Base-by-base conservation (phyloP, 345 rosid species). In the Orychophragmus violaceus region DNA sequence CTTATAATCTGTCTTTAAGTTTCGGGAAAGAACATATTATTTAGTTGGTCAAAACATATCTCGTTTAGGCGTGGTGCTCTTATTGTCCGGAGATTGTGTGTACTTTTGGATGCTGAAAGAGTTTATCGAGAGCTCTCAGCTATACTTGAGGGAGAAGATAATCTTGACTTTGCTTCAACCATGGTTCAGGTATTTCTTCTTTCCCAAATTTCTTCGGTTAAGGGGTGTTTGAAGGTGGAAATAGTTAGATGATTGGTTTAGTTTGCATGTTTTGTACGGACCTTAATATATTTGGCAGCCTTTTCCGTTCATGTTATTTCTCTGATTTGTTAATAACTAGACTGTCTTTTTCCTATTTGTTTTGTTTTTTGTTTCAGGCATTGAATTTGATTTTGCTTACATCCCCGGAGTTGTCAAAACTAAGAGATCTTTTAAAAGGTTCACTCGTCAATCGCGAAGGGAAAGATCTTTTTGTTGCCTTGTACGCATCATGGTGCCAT, bases 401-500 rank as follows among this genome's bases (percentile, higher is more conserved):
- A 8, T 91, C 98, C 62, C 86, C 97, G 9, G 98, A 95, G 79
- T 80, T 95, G 76, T 80, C 90, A 25, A 88, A 76, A 66, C 82
- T 95, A 45, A 80, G 99, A 78, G 78, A 69, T 78, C 86, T 95
- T 57, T 75, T 95, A 70, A 95, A 95, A 71, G 85, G 82, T 61
- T 91, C 99, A 64, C 80, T 91, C 48, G 85, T 82, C 62, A 78
- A 87, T 74, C 74, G 81, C 32, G 86, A 88, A 64, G 99, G 98
- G 62, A 87, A 81, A 80, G 84, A 89, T 64, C 83, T 95, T 24
- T 95, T 89, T 25, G 81, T 89, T 74, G 82, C 94, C 23, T 70
- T 95, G 66, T 95, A 95, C 78, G 84, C 98, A 61, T 95, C 99
- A 41, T 95, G 99, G 99, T 85, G 95, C 74, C 99, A 95, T 79